A percentile compares a stretch with the other conserved stretches of the same genome.
These are phyloP conservation scores for Bruguiera gymnorhiza DNA, from an alignment of 345 rosid genomes.

Conservation along the genomic window DNA sequence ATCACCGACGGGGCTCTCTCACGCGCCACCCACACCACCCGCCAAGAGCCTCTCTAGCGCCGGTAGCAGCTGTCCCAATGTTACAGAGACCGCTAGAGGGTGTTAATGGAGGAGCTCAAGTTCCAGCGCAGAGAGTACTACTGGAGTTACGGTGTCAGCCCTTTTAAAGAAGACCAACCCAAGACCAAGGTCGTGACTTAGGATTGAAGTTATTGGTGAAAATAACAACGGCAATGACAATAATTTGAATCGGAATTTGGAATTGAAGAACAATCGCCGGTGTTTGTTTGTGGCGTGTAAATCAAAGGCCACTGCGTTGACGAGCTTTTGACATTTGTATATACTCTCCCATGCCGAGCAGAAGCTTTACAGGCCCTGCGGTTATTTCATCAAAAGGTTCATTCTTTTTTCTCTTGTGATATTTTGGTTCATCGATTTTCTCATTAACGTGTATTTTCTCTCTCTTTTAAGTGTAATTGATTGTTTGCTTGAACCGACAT, in stretches of 20 bases:
- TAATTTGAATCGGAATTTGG: conserved; percentile 6
- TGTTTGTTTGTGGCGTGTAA: conserved; percentile 22
- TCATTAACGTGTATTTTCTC: no score
- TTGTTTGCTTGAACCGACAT: no score
- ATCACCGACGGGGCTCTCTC: no score
- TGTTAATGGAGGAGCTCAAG: no score
- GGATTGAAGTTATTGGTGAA: conserved; percentile 3
- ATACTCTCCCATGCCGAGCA: conserved; percentile 39
- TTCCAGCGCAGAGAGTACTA: no score
- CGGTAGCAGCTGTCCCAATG: no score
- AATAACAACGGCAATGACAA: background rate
- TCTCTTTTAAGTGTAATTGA: no score
- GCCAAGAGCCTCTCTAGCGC: no score
- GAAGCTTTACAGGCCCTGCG: conserved; percentile 31
- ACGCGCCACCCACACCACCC: no score
- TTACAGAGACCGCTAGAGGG: no score
- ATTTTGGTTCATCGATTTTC: conserved; percentile 10
- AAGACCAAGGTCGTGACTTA: background rate
- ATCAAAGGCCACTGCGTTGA: conserved; percentile 8
- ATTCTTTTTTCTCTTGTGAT: background rate
- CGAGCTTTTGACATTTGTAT: conserved; percentile 36
- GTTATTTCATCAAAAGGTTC: no score
- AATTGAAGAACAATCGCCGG: conserved; percentile 2
- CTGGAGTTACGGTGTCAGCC: no score
- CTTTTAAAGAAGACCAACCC: conserved; percentile 16